Evolutionary conservation across 768 basidiomycete genomes (phyloP).

Genomic region (Amanita brunnescens): DNA sequence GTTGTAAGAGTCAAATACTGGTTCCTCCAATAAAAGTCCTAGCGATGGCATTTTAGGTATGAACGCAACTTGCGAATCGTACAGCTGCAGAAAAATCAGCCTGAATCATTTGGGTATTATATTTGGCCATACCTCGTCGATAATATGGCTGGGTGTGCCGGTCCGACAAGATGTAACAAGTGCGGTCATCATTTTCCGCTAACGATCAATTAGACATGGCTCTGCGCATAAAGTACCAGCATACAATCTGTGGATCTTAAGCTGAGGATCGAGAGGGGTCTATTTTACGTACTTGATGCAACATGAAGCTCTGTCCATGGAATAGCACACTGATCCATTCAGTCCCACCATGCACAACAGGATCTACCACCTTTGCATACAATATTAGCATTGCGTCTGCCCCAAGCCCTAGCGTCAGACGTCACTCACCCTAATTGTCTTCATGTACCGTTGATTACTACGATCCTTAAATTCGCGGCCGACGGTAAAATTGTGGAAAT

Average conservation of each 20-base stretch:
- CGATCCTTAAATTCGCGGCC: conserved; percentile 77
- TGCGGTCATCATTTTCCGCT: conserved; percentile 97
- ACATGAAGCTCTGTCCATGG: conserved; percentile 98
- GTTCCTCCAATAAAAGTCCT: conserved; percentile 85
- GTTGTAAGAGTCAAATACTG: conserved; percentile 76
- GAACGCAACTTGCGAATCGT: conserved; percentile 66
- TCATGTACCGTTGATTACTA: conserved; percentile 83
- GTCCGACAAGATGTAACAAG: conserved; percentile 77
- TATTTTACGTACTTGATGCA: conserved; percentile 68
- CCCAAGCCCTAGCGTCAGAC: background rate
- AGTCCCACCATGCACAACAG: conserved; percentile 81
- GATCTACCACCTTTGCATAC: conserved; percentile 57
- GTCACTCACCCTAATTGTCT: conserved; percentile 38
- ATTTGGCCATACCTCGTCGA: conserved; percentile 49
- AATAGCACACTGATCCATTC: conserved; percentile 94
- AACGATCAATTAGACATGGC: conserved; percentile 11
- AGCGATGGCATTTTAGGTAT: conserved; percentile 95
- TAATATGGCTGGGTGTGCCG: conserved; percentile 60
- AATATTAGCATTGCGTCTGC: background rate
- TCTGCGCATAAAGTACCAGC: conserved; percentile 14
- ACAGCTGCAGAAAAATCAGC: conserved; percentile 41
- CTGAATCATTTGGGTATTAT: background rate
- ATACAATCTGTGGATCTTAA: conserved; percentile 36
- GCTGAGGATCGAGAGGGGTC: background rate
- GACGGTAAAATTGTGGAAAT: conserved; percentile 97